These are phyloP conservation scores for Phalaenopsis aphrodite DNA, from an alignment of 106 monocot genomes.

Conservation along the genomic window DNA sequence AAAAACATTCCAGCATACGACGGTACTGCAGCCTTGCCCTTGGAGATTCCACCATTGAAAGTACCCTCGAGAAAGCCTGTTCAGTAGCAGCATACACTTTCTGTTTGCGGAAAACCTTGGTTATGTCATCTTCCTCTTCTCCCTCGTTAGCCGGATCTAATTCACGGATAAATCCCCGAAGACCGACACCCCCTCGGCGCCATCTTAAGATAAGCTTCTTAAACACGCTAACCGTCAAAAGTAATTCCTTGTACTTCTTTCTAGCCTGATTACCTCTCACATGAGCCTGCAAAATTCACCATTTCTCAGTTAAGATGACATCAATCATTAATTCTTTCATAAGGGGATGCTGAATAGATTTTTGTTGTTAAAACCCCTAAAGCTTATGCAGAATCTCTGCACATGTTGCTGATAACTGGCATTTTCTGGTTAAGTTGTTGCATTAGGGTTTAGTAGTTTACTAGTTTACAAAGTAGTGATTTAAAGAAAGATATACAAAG, in stretches of 20 bases:
- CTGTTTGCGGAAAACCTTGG: constrained; percentile 45
- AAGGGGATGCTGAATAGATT: neutral
- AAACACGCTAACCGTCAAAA: constrained; percentile 52
- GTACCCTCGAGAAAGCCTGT: constrained; percentile 53
- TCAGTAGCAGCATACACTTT: constrained; percentile 52
- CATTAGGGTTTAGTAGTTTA: too few species aligned
- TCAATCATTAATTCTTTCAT: neutral
- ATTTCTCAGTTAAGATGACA: neutral
- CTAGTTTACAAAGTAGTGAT: too few species aligned
- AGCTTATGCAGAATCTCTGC: neutral
- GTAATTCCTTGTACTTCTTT: constrained; percentile 55
- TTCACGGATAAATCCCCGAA: constrained; percentile 53
- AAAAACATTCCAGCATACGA: constrained; percentile 55
- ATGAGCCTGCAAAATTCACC: constrained; percentile 42
- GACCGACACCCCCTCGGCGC: constrained; percentile 62
- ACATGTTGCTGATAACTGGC: neutral
- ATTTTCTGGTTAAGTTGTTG: neutral
- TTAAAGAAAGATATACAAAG: too few species aligned
- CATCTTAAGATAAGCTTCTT: constrained; percentile 76
- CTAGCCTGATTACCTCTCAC: constrained; percentile 85
- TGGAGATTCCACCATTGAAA: constrained; percentile 44
- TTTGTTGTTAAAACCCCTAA: neutral
- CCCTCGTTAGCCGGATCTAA: constrained; percentile 22
- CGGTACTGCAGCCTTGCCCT: constrained; percentile 60
- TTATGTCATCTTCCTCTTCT: constrained; percentile 38